Base-by-base conservation (phyloP, 2,329 filamentous ascomycete species). In the Pseudogymnoascus destructans region DNA sequence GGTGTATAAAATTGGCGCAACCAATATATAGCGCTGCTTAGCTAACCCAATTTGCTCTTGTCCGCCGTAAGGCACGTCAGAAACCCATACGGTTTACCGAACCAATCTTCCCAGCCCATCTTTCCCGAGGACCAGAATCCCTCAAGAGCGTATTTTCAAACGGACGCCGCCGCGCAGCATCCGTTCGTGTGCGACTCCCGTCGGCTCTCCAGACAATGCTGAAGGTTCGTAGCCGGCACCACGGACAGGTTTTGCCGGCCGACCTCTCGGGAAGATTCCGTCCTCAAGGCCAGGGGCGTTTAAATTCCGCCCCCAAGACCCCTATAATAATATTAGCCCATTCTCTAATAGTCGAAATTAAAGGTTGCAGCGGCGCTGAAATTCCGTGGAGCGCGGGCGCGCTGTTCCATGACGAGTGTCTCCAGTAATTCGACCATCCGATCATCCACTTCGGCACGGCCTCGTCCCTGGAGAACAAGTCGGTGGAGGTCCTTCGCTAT, bases 181-280 rank as follows among this genome's bases (percentile, higher is more conserved):
- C 21, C 21, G 21, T 23, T 23, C 21, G 21, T 23, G 21, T 23
- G 49, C 49, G 49, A 55, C 49, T 55, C 49, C 49, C 33, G 49
- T 55, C 27, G 49, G 49, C 49, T 55, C 49, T 55, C 49, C 49
- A 55, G 49, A 55, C 49, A 21, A 32, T 32, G 49, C 49, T 55
- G 49, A 55, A 55, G 49, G 49, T 55, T 55, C 49, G 49, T 55
- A 55, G 49, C 49, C 49, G 49, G 49, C 49, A 55, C 49, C 49
- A 55, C 27, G 49, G 27, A 55, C 49, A 32, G 49, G 49, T 55
- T 55, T 55, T 27, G 49, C 49, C 49, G n/a, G 25, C 49, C 49
- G 49, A n/a, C 49, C 25, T 30, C 21, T 27, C 49, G 10, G 27
- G 27, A 30, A 30, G 27, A 30, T 30, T 30, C 27, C 27, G 27